Evolutionary conservation across 2,329 filamentous ascomycete species (phyloP).

Genomic region (Talaromyces sp.): DNA sequence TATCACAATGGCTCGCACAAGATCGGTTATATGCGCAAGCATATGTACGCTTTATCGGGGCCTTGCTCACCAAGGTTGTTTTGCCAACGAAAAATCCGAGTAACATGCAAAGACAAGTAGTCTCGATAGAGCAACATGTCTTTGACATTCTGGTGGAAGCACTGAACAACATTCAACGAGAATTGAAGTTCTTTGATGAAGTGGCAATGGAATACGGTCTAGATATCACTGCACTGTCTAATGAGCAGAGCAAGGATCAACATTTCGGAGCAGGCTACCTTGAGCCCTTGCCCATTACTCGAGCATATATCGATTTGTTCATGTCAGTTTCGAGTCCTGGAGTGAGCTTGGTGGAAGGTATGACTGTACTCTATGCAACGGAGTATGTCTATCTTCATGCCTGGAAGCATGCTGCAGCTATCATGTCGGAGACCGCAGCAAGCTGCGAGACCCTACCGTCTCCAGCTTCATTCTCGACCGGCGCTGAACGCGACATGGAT

Average conservation of each 20-base stretch:
- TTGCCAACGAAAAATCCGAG: constrained; percentile 40
- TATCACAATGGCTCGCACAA: constrained; percentile 66
- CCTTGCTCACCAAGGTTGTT: constrained; percentile 58
- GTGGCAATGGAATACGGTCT: constrained; percentile 59
- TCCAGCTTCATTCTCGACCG: constrained; percentile 11
- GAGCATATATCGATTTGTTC: constrained; percentile 55
- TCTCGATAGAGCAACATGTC: constrained; percentile 49
- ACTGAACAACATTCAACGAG: constrained; percentile 61
- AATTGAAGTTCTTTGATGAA: constrained; percentile 63
- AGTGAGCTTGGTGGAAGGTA: constrained; percentile 57
- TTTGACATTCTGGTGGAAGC: constrained; percentile 60
- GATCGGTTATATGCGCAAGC: constrained; percentile 66
- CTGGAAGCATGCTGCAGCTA: constrained; percentile 45
- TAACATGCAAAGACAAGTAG: constrained; percentile 23
- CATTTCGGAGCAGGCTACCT: constrained; percentile 19
- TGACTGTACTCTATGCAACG: constrained; percentile 72
- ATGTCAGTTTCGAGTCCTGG: constrained; percentile 51
- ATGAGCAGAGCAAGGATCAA: constrained; percentile 10
- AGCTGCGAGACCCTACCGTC: constrained; percentile 19
- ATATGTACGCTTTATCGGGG: constrained; percentile 63
- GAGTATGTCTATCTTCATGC: constrained; percentile 61
- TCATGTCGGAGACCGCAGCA: constrained; percentile 27
- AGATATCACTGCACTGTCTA: constrained; percentile 39
- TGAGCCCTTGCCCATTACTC: constrained; percentile 44
- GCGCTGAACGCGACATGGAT: constrained; percentile 48